Conservation (phyloP, 2,329 filamentous ascomycete genomes). For the Dryadomyces quercus-mongolicae region DNA sequence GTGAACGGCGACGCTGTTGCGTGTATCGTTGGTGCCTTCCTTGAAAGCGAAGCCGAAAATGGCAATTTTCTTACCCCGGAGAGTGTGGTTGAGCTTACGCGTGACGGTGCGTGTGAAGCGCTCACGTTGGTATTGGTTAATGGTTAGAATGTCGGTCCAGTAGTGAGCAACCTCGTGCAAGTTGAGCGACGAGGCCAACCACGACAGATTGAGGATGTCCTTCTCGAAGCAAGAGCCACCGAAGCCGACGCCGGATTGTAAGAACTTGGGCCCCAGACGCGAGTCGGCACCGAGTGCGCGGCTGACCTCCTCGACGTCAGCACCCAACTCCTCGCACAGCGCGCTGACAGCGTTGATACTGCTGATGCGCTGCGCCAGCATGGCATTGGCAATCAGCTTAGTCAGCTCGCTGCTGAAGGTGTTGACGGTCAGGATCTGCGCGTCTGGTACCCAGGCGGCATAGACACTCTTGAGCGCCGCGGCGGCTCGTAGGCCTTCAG, state of each 20-base stretch:
- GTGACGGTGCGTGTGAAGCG: constrained; percentile 1
- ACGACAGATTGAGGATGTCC: constrained; percentile 4
- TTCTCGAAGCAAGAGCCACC: constrained; percentile 5
- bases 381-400: constrained; percentile 5
- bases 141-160: constrained; percentile 1
- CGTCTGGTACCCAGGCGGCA: constrained; percentile 1
- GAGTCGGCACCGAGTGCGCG: constrained; percentile 3
- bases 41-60: constrained; percentile 5
- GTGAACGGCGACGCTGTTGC: constrained; percentile 5
- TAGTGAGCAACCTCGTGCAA: constrained; percentile 1
- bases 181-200: not conserved
- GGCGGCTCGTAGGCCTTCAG: not conserved
- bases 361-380: constrained; percentile 6
- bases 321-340: constrained; percentile 3
- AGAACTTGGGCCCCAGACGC: constrained; percentile 2
- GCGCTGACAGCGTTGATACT: constrained; percentile 6
- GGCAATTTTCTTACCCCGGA: constrained; percentile 4
- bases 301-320: constrained; percentile 1
- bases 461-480: constrained; percentile 1
- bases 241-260: constrained; percentile 3
- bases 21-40: constrained; percentile 4
- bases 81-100: constrained; percentile 1
- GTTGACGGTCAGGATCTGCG: not conserved
- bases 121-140: constrained; percentile 3
- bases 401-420: constrained; percentile 7